Base-by-base conservation (phyloP, 2,329 filamentous ascomycete species). In the Truncatella angustata region DNA sequence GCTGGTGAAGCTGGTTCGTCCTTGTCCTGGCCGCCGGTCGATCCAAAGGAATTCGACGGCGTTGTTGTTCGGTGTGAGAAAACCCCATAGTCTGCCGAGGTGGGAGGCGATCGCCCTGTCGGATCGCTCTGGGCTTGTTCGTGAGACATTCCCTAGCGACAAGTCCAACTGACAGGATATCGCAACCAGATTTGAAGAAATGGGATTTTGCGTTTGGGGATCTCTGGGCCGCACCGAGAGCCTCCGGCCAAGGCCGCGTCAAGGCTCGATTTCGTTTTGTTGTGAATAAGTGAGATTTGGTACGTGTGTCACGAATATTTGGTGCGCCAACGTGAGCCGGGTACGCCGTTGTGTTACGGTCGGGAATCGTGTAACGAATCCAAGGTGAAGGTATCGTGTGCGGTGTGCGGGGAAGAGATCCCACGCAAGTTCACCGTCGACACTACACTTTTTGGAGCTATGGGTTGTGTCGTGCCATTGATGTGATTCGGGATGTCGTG, bases 401-500 rank as follows among this genome's bases (percentile, higher is more conserved):
- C 75, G 75, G 76, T 75, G 75, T 80, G 78, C 78, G 79, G 79
- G 78, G 75, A 78, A 76, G 63, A 30, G 69, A 70, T 78, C 77
- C 77, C 78, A 76, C 76, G 74, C 77, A 74, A 78, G 76, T 78
- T 77, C 75, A 76, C 77, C 77, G 75, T 75, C 71, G 68, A 72
- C 70, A 71, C 70, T 20, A n/a, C n/a, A n/a, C n/a, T 26, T 21
- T 37, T 30, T 65, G 61, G 61, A 68, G 60, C 74, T 82, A 83
- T 68, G 75, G 73, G 70, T 76, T 76, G 72, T 76, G 71, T 69
- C 74, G 72, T 77, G 75, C 76, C 81, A 84, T 84, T 79, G 77
- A 74, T 54, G 36, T 28, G 12, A 20, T 48, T 23, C 30, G 37
- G 18, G 9, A 51, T 24, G 34, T 20, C 18, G 28, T 46, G n/a